Evolutionary conservation across 2,329 filamentous ascomycete genomes (phyloP), one percentile per base, ranked within the genome.

Genomic region (Xylariales sp.): DNA sequence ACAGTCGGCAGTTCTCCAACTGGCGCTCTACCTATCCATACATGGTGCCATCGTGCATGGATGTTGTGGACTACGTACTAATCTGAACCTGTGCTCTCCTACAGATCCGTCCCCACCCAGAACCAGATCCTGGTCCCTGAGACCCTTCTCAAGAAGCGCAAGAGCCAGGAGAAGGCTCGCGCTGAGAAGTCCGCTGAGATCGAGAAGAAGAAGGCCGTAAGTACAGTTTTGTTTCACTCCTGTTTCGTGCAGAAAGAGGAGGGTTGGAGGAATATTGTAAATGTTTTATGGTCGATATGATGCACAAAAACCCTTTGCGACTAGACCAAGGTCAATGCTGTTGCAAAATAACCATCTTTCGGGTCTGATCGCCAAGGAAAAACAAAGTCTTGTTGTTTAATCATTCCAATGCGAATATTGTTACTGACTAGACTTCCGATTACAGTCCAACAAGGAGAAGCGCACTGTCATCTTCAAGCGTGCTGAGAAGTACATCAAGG

Each of bases 71-170:
- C 74, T 74, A 78, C 77, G 80, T 82, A 87, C 84, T 87, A 81
- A 88, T 85, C 83, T 88, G 67, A 81, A 67, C 42, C 38, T 47
- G 15, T 45, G 56, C n/a, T n/a, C n/a, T n/a, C n/a, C 52, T 65
- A 62, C 65, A 95, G 89, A 74, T 83, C 82, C 73, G 87, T 95
- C 64, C 88, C 93, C 56, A 95, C 89, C 70, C 74, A 90, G 72
- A 88, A 96, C 70, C 86, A 97, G 70, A 83, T 98, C 69, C 79
- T 97, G 69, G 88, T 97, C 66, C 93, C 93, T 58, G 93, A 98
- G 88, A 98, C 93, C 61, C 88, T 98, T 63, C 83, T 98, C 71
- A 98, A 98, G 87, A 98, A 98, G 88, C 88, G 93, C 78, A 98
- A 98, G 89, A 88, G 82, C 70, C 91, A 96, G 77, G 93, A 98